Base-by-base conservation (phyloP, 495 filamentous ascomycete species). In the Collariella sp. region DNA sequence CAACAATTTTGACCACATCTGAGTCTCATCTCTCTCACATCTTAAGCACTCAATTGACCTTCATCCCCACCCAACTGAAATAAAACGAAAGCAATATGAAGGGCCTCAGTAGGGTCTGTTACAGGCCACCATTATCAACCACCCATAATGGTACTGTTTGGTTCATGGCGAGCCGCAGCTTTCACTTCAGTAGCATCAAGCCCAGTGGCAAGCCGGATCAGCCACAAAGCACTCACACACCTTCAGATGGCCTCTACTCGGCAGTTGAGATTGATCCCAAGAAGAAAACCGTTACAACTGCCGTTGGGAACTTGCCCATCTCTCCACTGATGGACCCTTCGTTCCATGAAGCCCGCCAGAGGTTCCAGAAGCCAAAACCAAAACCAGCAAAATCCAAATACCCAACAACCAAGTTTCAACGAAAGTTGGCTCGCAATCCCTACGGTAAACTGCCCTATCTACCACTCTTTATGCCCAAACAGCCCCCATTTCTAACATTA, bases 381-480 rank as follows among this genome's bases (percentile, higher is more conserved):
- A 33, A 53, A 20, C 15, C 19, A 19, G 54, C 53, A n/a, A 4
- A 13, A 3, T 9, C n/a, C 4, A 43, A 41, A 1, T 42, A 59
- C 45, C 54, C 70, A 16, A 61, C 62, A 46, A 75, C 71, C 29
- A 67, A 68, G 35, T 78, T 82, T 58, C 78, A 79, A 60, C 61
- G 70, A 55, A 72, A 77, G 54, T 67, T 86, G 1, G 64, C 60
- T 5, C 71, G 75, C 39, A 86, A 85, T 55, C 74, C 80, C 7
- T 87, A 78, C 57, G 84, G 83, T 83, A 76, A 13, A 62, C 50
- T 44, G 2, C 46, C 23, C 7, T 12, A 29, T 10, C 29, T 11
- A 20, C 15, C 26, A 10, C 33, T 69, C 35, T 63, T 20, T 60
- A 33, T 2, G 1, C 23, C n/a, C 4, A 29, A 5, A 16, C 26